phyloP scores from a whole-genome alignment of 2,329 filamentous ascomycete species.

The Myriangium duriaei region DNA sequence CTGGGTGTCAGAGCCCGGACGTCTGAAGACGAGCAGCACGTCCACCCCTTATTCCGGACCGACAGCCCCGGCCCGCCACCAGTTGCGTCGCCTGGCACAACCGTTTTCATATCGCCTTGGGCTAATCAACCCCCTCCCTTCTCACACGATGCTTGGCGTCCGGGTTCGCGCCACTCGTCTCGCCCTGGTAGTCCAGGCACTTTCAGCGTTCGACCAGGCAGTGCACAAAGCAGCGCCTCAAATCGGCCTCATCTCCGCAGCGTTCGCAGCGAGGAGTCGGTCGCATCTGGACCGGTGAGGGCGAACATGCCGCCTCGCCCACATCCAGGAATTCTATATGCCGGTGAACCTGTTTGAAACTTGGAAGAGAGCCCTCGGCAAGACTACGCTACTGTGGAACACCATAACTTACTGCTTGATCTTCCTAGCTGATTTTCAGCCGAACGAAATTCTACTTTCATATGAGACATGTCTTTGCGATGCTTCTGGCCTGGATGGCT shows the following conservation, averaged over 20 bases:
- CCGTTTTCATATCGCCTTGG: constrained; percentile 57
- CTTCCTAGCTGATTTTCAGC: too few species aligned
- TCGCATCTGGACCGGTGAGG: constrained; percentile 1
- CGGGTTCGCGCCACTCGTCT: neutral
- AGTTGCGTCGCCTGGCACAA: constrained; percentile 53
- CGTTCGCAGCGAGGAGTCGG: constrained; percentile 5
- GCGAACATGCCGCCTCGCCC: constrained; percentile 7
- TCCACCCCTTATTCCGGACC: constrained; percentile 65
- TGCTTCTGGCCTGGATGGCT: too few species aligned
- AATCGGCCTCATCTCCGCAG: constrained; percentile 5
- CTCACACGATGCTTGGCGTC: neutral
- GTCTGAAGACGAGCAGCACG: constrained; percentile 48
- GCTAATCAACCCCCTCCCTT: constrained; percentile 43
- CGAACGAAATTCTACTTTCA: too few species aligned
- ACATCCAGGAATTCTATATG: constrained; percentile 3
- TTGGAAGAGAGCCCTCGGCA: too few species aligned
- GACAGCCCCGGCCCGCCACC: constrained; percentile 56
- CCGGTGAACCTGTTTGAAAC: too few species aligned
- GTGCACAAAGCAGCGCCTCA: constrained; percentile 4
- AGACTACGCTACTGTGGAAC: too few species aligned
- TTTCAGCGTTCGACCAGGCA: neutral
- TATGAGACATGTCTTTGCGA: too few species aligned
- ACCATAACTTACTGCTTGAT: too few species aligned
- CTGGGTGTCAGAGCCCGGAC: constrained; percentile 2
- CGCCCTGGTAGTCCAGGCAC: constrained; percentile 1